These are phyloP conservation scores for Tricholomella constricta DNA, from an alignment of 768 basidiomycete species.

Conservation along the genomic window DNA sequence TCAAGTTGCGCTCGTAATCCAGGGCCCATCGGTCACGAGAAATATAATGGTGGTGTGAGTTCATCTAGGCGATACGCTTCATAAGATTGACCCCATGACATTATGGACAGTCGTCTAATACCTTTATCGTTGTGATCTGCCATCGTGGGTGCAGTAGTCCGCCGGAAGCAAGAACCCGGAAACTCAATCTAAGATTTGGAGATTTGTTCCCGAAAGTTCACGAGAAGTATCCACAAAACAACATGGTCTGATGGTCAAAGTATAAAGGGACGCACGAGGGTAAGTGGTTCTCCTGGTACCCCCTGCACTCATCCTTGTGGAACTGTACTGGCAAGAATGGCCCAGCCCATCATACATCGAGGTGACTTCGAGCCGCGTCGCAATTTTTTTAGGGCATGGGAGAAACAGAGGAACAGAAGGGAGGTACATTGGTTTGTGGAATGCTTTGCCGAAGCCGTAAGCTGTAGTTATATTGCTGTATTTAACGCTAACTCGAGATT, in stretches of 20 bases:
- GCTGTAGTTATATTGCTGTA: slow-evolving; percentile 3
- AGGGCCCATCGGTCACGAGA: no score
- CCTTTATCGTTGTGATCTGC: no score
- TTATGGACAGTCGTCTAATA: no score
- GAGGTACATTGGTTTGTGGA: slow-evolving; percentile 56
- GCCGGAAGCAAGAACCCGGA: no score
- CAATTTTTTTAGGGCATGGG: slow-evolving; percentile 48
- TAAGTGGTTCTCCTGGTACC: not conserved
- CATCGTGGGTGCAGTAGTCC: no score
- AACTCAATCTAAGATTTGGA: not conserved
- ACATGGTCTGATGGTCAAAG: not conserved
- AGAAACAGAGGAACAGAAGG: slow-evolving; percentile 43
- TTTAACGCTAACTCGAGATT: slow-evolving; percentile 4
- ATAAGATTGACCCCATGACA: no score
- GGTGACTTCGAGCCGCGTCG: slow-evolving; percentile 44
- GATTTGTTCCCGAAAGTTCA: not conserved
- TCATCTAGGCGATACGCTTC: no score
- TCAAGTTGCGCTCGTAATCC: no score
- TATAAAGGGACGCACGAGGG: not conserved
- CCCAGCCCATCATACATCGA: slow-evolving; percentile 35
- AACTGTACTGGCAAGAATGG: slow-evolving; percentile 1
- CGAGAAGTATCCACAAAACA: not conserved
- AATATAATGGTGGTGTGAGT: no score
- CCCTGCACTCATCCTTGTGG: not conserved
- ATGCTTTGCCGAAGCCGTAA: slow-evolving; percentile 62